Evolutionary conservation across 2,329 filamentous ascomycete genomes (phyloP).

Genomic region (Fusarium tupiense): DNA sequence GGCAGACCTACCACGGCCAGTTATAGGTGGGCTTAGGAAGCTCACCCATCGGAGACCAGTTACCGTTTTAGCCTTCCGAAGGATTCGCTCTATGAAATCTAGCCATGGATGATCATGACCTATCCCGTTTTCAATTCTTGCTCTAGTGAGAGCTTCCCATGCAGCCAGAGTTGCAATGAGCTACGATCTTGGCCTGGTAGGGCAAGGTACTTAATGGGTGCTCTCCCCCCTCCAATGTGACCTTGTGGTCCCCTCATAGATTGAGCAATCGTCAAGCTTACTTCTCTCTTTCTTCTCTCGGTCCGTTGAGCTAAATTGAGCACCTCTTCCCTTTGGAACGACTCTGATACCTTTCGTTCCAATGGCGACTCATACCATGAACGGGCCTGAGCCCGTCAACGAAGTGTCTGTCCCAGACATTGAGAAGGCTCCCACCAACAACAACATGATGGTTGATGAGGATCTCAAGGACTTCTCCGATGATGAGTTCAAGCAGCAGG

Average conservation of each 20-base stretch:
- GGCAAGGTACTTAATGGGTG: constrained; percentile 14
- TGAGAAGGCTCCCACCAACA: constrained; percentile 14
- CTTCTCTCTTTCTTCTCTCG: not conserved
- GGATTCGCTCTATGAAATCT: constrained; percentile 10
- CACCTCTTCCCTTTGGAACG: not conserved
- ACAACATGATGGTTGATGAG: constrained; percentile 5
- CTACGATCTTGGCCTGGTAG: not conserved
- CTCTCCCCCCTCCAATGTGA: not conserved
- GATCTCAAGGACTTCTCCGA: constrained; percentile 2
- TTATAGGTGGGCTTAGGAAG: not conserved
- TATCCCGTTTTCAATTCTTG: not conserved
- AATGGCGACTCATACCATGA: constrained; percentile 15
- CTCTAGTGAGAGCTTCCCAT: constrained; percentile 1
- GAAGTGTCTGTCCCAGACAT: constrained; percentile 17
- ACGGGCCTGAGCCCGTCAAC: constrained; percentile 17
- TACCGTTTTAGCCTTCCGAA: not conserved
- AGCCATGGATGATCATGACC: constrained; percentile 17
- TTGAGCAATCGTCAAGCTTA: not conserved
- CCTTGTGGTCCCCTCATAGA: not conserved
- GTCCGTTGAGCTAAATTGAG: not conserved
- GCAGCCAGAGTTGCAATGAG: not conserved
- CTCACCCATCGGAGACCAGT: not conserved
- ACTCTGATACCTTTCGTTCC: not conserved
- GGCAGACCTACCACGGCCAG: not conserved
- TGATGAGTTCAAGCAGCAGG: constrained; percentile 25